These are phyloP conservation scores for Hansenula sp. DNA, from an alignment of 1,139 yeast species.

Conservation along the genomic window DNA sequence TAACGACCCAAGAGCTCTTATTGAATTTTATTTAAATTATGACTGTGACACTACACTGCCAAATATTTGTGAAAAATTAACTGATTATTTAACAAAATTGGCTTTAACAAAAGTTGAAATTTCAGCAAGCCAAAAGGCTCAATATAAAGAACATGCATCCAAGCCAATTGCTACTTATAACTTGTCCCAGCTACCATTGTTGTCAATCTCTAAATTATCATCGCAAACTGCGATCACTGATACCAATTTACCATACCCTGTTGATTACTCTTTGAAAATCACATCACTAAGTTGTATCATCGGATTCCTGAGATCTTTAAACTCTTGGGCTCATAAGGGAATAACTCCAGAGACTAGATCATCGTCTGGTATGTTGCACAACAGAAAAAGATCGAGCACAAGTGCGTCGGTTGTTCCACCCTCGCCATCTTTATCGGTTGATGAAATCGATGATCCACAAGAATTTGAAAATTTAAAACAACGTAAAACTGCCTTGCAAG, in stretches of 20 bases:
- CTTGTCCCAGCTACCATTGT: conserved; percentile 65
- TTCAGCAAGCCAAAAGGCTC: conserved; percentile 62
- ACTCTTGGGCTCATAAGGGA: conserved; percentile 87
- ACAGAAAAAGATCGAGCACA: conserved; percentile 39
- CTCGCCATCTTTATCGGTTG: conserved; percentile 20
- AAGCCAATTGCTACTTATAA: conserved; percentile 72
- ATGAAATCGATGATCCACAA: conserved; percentile 66
- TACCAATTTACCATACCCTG: conserved; percentile 51
- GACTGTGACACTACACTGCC: conserved; percentile 88
- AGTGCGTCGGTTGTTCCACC: conserved; percentile 32
- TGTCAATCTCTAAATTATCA: conserved; percentile 64
- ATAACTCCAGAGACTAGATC: conserved; percentile 30
- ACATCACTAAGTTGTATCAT: conserved; percentile 78
- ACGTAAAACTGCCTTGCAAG: conserved; percentile 75
- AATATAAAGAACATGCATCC: conserved; percentile 59
- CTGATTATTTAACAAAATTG: conserved; percentile 72
- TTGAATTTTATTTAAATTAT: conserved; percentile 90
- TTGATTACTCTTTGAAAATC: conserved; percentile 82
- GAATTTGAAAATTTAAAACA: conserved; percentile 85
- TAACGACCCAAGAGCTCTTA: conserved; percentile 84
- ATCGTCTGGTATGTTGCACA: conserved; percentile 17
- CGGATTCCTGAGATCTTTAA: conserved; percentile 74
- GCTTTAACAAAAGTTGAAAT: conserved; percentile 73
- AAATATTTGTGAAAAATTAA: conserved; percentile 77
- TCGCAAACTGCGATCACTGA: conserved; percentile 66